These are phyloP conservation scores for Chlorella vulgaris DNA, from an alignment of 139 green algal species.

Conservation along the genomic window DNA sequence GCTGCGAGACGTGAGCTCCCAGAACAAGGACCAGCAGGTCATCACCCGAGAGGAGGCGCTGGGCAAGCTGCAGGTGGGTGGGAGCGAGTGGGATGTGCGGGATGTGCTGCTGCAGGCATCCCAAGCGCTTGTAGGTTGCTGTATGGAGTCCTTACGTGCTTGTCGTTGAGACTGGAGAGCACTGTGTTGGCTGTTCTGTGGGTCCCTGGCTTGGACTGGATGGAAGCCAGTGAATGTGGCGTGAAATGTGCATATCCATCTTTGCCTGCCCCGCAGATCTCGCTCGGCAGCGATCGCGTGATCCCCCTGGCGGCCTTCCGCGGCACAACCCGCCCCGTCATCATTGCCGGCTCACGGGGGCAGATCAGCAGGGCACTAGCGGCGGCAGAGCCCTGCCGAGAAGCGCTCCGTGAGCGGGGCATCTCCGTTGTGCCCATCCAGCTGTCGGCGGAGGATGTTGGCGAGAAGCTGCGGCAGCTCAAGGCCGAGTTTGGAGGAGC, in stretches of 20 bases:
- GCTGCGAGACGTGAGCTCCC: conserved; percentile 63
- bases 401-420: conserved; percentile 73
- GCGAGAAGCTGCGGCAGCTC: conserved; percentile 64
- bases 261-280: conserved; percentile 49
- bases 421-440: conserved; percentile 63
- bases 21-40: conserved; percentile 54
- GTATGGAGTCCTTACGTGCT: neutral
- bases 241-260: neutral
- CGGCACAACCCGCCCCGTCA: conserved; percentile 74
- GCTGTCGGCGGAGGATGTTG: conserved; percentile 55
- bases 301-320: conserved; percentile 82
- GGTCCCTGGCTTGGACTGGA: no score
- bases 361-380: conserved; percentile 65
- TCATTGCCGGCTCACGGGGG: conserved; percentile 71
- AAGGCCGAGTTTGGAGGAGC: conserved; percentile 62
- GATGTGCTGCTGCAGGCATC: neutral
- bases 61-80: conserved; percentile 72
- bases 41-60: conserved; percentile 83
- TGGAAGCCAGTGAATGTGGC: no score
- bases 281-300: conserved; percentile 55
- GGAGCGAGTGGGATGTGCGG: neutral
- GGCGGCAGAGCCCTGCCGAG: conserved; percentile 55
- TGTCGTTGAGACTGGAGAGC: neutral
- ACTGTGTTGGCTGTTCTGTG: neutral
- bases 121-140: neutral